Conservation (phyloP, 345 rosid genomes). For the Populus alba region DNA sequence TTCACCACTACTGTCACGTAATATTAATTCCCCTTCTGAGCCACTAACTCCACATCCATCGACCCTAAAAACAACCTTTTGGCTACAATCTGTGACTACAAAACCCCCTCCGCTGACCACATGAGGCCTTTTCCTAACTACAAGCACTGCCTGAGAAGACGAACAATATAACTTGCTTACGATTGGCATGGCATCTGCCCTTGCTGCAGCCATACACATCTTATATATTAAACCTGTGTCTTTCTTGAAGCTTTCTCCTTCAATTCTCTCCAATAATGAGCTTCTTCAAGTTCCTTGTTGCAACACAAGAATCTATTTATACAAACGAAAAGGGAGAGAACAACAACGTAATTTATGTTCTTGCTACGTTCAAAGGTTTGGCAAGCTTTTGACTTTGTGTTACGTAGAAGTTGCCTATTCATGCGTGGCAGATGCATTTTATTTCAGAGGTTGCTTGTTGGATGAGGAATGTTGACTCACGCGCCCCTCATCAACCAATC, state of each 20-base stretch:
- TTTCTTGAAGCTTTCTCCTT: neutral
- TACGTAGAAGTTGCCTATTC: neutral
- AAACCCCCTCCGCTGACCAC: slow-evolving; percentile 82
- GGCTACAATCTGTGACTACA: slow-evolving; percentile 66
- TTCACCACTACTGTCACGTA: slow-evolving; percentile 52
- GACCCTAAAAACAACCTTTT: slow-evolving; percentile 58
- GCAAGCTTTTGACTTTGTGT: slow-evolving; percentile 22
- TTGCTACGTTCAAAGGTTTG: slow-evolving; percentile 23
- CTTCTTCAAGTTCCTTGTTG: neutral
- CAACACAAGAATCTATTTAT: neutral
- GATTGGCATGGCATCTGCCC: slow-evolving; percentile 23
- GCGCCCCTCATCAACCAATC: too few relatives aligned
- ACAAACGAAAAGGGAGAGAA: neutral
- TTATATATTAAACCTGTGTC: too few relatives aligned
- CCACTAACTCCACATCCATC: slow-evolving; percentile 87
- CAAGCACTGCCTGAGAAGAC: slow-evolving; percentile 49
- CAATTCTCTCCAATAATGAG: neutral
- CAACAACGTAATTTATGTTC: neutral
- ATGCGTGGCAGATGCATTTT: too few relatives aligned
- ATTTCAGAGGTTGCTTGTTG: slow-evolving; percentile 13
- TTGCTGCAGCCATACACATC: slow-evolving; percentile 9
- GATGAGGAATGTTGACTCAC: slow-evolving; percentile 5
- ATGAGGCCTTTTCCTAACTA: slow-evolving; percentile 73
- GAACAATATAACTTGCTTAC: slow-evolving; percentile 70
- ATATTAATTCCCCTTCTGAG: slow-evolving; percentile 48